Base-by-base conservation (phyloP, 352 stramenopile species). In the Pythium volutum region DNA sequence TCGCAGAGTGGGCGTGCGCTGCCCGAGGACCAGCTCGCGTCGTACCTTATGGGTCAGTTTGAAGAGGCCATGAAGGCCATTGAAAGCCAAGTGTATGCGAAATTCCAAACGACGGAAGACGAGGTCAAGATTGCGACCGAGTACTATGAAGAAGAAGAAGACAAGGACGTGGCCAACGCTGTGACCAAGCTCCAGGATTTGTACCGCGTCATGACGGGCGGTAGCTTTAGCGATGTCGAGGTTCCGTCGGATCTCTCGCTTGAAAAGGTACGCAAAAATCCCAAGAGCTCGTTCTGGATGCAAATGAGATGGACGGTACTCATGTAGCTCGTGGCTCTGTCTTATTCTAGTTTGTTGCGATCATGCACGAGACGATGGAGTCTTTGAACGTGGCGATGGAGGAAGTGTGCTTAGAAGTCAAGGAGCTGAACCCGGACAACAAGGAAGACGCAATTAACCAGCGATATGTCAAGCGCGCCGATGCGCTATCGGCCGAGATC, bases 351-450 rank as follows among this genome's bases (percentile, higher is more conserved):
- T 95, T 95, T 60, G 87, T 95, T 51, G 69, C 79, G 69, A 95
- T 95, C 75, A 95, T 95, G 85, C 82, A 95, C 59, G 85, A 95
- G 73, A 93, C 85, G 23, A 95, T 95, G 85, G 85, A 95, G 72
- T 91, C 83, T 56, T 73, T 95, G 54, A 95, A 95, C 67, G 80
- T 95, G 61, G 85, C 85, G 50, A 95, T 95, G 85, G 85, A 95
- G 63, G 81, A 92, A 58, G 83, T 95, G 36, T 95, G 85, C 65
- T 75, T 92, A 39, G 85, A 95, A 72, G 85, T 95, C 33, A 95
- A 93, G 77, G 80, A 91, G 58, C 74, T 92, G 41, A 82, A 95
- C 74, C 81, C 81, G 22, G 83, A 92, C 55, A 91, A 95, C 78
- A 95, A 95, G 77, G 85, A 95, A 63, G 85, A 95, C 49, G 83